A percentile compares a stretch with the other conserved stretches of the same genome.
phyloP scores from a whole-genome alignment of 352 stramenopile species.

The Phytophthora palmivora region DNA sequence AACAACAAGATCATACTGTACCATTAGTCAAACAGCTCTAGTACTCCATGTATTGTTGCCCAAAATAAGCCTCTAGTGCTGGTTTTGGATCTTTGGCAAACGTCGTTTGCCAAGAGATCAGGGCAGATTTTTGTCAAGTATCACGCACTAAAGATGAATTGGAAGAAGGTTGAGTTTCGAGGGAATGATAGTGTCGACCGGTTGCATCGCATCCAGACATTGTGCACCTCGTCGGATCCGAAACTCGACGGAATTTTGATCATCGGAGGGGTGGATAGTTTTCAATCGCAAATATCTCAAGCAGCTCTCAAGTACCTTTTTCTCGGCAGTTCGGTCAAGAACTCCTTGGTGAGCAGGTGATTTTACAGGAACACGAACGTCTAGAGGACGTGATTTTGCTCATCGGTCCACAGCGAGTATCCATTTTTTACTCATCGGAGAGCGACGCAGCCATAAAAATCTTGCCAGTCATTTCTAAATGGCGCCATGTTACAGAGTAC shows the following conservation, averaged over 20 bases:
- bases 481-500: constrained; percentile 71
- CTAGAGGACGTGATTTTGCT: constrained; percentile 80
- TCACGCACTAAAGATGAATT: constrained; percentile 43
- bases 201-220: constrained; percentile 54
- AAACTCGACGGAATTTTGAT: constrained; percentile 65
- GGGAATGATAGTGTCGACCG: constrained; percentile 65
- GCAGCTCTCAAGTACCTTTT: constrained; percentile 83
- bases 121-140: constrained; percentile 6
- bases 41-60: too few species aligned
- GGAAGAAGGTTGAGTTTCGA: constrained; percentile 62
- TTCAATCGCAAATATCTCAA: constrained; percentile 65
- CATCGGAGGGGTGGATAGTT: constrained; percentile 76
- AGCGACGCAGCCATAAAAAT: constrained; percentile 67
- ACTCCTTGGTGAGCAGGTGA: constrained; percentile 76
- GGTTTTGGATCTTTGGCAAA: constrained; percentile 31
- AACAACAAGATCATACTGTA: too few species aligned
- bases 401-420: constrained; percentile 44
- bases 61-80: too few species aligned
- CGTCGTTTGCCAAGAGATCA: constrained; percentile 16
- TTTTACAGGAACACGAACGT: constrained; percentile 66
- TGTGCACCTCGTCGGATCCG: constrained; percentile 38
- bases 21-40: too few species aligned
- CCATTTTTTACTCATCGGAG: constrained; percentile 75
- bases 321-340: constrained; percentile 75
- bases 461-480: constrained; percentile 72